These are phyloP conservation scores for Ulmus americana DNA, from an alignment of 331 rosid genomes.

Conservation along the genomic window DNA sequence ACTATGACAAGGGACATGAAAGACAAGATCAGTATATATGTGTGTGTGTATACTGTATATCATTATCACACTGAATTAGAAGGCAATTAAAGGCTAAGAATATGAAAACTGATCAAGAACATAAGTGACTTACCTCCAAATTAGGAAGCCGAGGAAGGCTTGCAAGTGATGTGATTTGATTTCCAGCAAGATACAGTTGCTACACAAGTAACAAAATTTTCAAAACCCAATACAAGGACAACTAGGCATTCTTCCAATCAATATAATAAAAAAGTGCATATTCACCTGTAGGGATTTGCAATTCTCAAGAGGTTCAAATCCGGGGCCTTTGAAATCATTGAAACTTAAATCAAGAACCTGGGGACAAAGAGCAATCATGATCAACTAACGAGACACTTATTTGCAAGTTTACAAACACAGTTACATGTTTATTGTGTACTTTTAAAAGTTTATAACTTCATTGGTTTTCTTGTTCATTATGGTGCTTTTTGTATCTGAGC, in stretches of 20 bases:
- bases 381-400: slow-evolving; percentile 21
- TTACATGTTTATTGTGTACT: slow-evolving; percentile 2
- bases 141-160: slow-evolving; percentile 95
- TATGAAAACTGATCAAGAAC: slow-evolving; percentile 15
- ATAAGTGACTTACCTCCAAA: slow-evolving; percentile 64
- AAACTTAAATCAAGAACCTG: slow-evolving; percentile 99
- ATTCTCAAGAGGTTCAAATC: slow-evolving; percentile 94
- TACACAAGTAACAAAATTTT: slow-evolving; percentile 26
- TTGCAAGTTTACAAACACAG: slow-evolving; percentile 18
- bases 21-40: background rate
- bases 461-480: background rate
- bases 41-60: too few species aligned
- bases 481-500: background rate
- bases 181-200: slow-evolving; percentile 99
- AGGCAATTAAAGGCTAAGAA: slow-evolving; percentile 14
- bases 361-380: slow-evolving; percentile 22
- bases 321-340: slow-evolving; percentile 96
- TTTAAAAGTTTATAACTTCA: slow-evolving; percentile 5
- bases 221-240: slow-evolving; percentile 10
- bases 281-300: slow-evolving; percentile 86
- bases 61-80: slow-evolving; percentile 8
- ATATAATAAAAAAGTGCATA: slow-evolving; percentile 14
- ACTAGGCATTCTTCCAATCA: slow-evolving; percentile 7
- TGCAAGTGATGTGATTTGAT: slow-evolving; percentile 90
- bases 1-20: slow-evolving; percentile 42